Evolutionary conservation across 805 yeast genomes (phyloP).

Genomic region (Yamadazyma laniorum): DNA sequence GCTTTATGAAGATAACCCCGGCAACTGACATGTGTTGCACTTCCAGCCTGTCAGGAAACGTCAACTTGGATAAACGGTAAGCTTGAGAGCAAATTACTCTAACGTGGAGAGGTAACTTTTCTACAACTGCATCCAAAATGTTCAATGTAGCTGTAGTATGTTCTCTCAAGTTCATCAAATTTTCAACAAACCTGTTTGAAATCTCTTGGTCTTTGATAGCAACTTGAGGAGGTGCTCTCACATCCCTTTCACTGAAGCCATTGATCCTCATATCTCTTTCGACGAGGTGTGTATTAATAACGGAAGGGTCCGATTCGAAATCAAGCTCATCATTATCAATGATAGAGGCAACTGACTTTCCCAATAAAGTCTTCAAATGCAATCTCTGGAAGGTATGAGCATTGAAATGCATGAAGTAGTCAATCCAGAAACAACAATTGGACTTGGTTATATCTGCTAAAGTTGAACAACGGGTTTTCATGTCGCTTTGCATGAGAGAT

Average conservation of each 20-base stretch:
- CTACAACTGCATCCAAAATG: conserved; percentile 44
- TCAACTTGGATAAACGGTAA: conserved; percentile 38
- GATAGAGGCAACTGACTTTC: conserved; percentile 36
- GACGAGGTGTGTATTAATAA: conserved; percentile 46
- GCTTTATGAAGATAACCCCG: conserved; percentile 61
- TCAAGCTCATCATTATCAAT: conserved; percentile 52
- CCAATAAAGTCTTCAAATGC: conserved; percentile 39
- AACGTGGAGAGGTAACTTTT: conserved; percentile 37
- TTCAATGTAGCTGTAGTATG: conserved; percentile 60
- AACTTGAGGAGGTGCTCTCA: conserved; percentile 49
- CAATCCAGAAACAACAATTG: conserved; percentile 43
- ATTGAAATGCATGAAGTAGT: conserved; percentile 41
- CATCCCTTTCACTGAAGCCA: conserved; percentile 35
- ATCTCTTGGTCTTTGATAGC: conserved; percentile 84
- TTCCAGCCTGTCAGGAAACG: conserved; percentile 58
- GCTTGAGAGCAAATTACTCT: conserved; percentile 34
- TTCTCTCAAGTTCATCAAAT: conserved; percentile 74
- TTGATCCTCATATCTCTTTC: conserved; percentile 34
- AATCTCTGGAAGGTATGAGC: conserved; percentile 50
- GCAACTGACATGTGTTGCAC: conserved; percentile 62
- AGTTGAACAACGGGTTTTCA: conserved; percentile 25
- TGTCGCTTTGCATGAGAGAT: conserved; percentile 42
- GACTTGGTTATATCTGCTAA: conserved; percentile 41
- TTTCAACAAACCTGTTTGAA: conserved; percentile 63
- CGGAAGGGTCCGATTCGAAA: conserved; percentile 78